Conservation (phyloP, 345 rosid genomes). For the Iberis pinnata region DNA sequence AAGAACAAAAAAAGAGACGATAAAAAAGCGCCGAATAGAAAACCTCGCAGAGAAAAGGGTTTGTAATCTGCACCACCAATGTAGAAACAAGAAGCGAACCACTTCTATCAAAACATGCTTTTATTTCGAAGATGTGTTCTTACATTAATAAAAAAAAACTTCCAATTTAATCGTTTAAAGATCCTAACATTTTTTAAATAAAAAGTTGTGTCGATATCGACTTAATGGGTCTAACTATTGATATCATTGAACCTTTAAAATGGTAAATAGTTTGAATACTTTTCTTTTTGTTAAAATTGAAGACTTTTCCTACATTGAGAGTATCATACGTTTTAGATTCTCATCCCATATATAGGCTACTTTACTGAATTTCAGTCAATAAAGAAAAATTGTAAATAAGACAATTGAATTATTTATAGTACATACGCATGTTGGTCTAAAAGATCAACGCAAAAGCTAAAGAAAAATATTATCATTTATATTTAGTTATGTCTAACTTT, state of each 20-base stretch:
- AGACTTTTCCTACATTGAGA: conserved; percentile 25
- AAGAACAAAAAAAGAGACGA: too few species aligned
- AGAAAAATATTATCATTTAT: neutral
- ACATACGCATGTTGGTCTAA: neutral
- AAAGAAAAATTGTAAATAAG: conserved; percentile 9
- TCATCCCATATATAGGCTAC: conserved; percentile 23
- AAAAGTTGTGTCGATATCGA: too few species aligned
- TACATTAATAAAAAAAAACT: neutral
- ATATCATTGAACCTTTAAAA: too few species aligned
- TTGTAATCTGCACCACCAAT: too few species aligned
- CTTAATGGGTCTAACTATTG: too few species aligned
- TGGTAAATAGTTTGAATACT: too few species aligned
- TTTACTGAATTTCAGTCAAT: conserved; percentile 15
- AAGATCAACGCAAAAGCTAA: too few species aligned
- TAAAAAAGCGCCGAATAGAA: too few species aligned
- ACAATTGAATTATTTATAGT: neutral
- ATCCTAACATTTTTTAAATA: neutral
- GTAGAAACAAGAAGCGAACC: too few species aligned
- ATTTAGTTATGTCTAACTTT: neutral
- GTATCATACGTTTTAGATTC: conserved; percentile 30
- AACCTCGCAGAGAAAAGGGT: too few species aligned
- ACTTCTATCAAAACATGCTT: neutral
- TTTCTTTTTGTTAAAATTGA: too few species aligned
- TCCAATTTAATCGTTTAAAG: neutral
- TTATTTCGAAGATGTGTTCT: neutral